Conservation (phyloP, 1,139 yeast species). For the Blastobotrys buckinghamii region DNA sequence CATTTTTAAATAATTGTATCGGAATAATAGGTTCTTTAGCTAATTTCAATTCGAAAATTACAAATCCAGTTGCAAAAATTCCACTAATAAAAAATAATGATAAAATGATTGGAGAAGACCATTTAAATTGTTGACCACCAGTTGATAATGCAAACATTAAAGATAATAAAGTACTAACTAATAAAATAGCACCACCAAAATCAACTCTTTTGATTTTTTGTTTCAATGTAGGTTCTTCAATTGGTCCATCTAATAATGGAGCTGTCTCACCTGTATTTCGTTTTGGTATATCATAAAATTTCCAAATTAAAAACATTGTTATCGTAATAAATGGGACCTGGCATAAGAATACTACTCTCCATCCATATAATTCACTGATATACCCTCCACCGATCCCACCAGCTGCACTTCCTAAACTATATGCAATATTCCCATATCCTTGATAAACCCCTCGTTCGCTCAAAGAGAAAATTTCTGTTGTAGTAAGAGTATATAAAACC, state of each 20-base stretch:
- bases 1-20: constrained; percentile 45
- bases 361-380: constrained; percentile 65
- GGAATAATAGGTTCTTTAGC: constrained; percentile 69
- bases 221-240: background rate
- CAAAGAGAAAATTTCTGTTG: constrained; percentile 53
- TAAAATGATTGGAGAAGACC: constrained; percentile 35
- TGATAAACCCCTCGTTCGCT: constrained; percentile 57
- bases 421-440: constrained; percentile 58
- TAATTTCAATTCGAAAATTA: constrained; percentile 46
- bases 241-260: background rate
- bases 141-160: constrained; percentile 61
- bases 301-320: constrained; percentile 39
- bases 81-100: constrained; percentile 18
- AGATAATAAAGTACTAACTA: constrained; percentile 49
- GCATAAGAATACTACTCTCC: constrained; percentile 63
- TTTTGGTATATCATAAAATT: constrained; percentile 10
- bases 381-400: constrained; percentile 72
- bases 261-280: background rate
- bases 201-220: constrained; percentile 46
- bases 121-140: constrained; percentile 55
- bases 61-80: constrained; percentile 35
- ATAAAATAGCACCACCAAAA: constrained; percentile 58
- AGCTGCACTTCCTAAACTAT: constrained; percentile 62
- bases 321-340: constrained; percentile 61
- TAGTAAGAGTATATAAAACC: constrained; percentile 48